A percentile compares a stretch with the other conserved stretches of the same genome.
phyloP scores from a whole-genome alignment of 208 protist genomes.

The Trypanosoma caninum region DNA sequence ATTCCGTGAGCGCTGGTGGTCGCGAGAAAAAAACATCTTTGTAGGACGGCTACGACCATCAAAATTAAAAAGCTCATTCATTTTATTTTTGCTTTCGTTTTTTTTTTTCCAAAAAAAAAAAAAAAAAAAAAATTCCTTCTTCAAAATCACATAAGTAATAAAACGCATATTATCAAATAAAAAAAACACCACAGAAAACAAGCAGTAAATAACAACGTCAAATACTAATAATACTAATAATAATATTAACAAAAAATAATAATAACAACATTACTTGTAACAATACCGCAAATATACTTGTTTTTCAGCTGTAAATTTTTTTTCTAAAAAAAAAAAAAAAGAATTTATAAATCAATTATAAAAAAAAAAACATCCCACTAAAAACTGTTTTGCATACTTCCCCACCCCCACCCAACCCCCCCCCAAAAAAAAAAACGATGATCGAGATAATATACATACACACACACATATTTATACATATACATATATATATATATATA shows the following conservation, averaged over 20 bases:
- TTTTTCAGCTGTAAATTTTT: background rate
- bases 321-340: background rate
- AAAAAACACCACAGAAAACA: too few species aligned
- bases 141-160: too few species aligned
- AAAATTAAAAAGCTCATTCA: conserved; percentile 34
- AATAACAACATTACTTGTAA: too few species aligned
- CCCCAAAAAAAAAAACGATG: background rate
- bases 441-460: background rate
- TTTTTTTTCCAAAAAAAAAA: too few species aligned
- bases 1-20: conserved; percentile 48
- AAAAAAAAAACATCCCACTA: background rate
- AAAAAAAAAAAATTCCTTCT: too few species aligned
- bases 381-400: too few species aligned
- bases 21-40: conserved; percentile 54
- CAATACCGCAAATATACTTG: too few species aligned
- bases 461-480: background rate
- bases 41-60: conserved; percentile 61
- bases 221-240: background rate
- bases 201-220: too few species aligned
- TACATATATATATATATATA: conserved; percentile 22
- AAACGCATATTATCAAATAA: too few species aligned
- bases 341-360: conserved; percentile 1
- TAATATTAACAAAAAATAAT: background rate
- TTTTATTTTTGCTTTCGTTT: background rate
- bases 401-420: background rate